Base-by-base conservation (phyloP, 163 green algal genomes). In the Smithsoniella earleae region DNA sequence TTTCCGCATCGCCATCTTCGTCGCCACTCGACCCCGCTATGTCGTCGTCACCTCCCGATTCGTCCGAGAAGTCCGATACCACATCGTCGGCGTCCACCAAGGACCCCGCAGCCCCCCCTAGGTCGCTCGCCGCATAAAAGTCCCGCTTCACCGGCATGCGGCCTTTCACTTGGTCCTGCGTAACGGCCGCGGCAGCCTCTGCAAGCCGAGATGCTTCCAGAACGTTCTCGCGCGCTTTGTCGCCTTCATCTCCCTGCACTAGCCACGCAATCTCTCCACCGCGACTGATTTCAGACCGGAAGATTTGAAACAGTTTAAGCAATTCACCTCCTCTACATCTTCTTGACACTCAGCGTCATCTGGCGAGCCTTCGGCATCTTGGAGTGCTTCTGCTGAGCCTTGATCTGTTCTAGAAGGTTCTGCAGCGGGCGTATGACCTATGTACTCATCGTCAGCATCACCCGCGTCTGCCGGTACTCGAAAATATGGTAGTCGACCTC, bases 401-500 rank as follows among this genome's bases (percentile, higher is more conserved):
- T 74, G 43, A 2, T 72, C 22, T 38, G 55, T 22, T 31, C 31
- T 28, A 45, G 49, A 62, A 5, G 22, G 36, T 0, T n/a, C 44
- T 36, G n/a, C 58, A 31, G 62, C 55, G 13, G 33, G 73, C 13
- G 66, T 73, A 0, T 49, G 66, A 1, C n/a, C 78, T 20, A 2
- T 55, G 16, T 27, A 58, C 3, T 43, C 73, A 3, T 37, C 44
- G 2, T 55, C 49, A n/a, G 22, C 72, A 8, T 37, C 27, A 3
- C 30, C 62, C 2, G 30, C 73, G 1, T 69, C 66, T 22, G 27
- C 76, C 8, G 13, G 27, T 13, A 0, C 8, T 3, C 16, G 28
- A 81, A 97, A 99, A 84, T 92, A 99, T 30, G 94, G 94, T 34
- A 99, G 89, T 79, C 93, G 93, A 66, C 94, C 94, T 27, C 93